Conservation (phyloP, 495 filamentous ascomycete species). For the Neohortaea acidophila region DNA sequence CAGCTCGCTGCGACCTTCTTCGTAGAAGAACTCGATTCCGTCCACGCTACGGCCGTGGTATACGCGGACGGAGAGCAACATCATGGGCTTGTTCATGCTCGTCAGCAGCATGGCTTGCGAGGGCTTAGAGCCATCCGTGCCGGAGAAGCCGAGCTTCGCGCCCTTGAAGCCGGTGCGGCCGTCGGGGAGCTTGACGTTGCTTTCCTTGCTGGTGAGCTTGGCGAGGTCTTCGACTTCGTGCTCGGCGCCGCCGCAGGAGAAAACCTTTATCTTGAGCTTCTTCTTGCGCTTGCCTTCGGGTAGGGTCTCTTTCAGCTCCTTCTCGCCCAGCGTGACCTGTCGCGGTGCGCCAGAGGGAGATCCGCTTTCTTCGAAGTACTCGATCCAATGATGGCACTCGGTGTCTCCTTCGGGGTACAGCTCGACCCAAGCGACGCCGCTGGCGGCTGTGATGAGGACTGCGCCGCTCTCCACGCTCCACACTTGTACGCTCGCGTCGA, state of each 20-base stretch:
- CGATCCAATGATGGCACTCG: constrained; percentile 60
- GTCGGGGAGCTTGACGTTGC: constrained; percentile 59
- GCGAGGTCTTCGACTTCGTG: constrained; percentile 60
- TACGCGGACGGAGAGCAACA: constrained; percentile 58
- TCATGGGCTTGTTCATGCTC: constrained; percentile 49
- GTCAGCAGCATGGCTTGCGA: constrained; percentile 63
- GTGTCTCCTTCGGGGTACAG: constrained; percentile 62
- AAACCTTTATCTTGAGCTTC: constrained; percentile 52
- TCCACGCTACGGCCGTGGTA: constrained; percentile 69
- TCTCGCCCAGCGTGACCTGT: constrained; percentile 58
- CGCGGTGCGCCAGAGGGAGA: constrained; percentile 44
- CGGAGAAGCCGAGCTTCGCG: constrained; percentile 57
- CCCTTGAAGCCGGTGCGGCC: constrained; percentile 60
- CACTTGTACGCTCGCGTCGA: constrained; percentile 68
- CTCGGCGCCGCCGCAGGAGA: constrained; percentile 57
- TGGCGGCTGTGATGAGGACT: constrained; percentile 61
- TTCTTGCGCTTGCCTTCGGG: constrained; percentile 56
- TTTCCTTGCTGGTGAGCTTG: constrained; percentile 48
- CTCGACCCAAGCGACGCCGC: constrained; percentile 71
- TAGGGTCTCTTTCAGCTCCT: constrained; percentile 53
- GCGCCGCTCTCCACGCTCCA: constrained; percentile 76
- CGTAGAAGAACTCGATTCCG: constrained; percentile 85
- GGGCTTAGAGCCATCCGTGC: constrained; percentile 54
- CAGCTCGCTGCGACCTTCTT: constrained; percentile 71
- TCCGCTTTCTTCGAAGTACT: constrained; percentile 47